Percentiles rank a stretch among this genome's conserved stretches.
Conservation (phyloP, 148 eudicot species). For the Polygonum maritimum region DNA sequence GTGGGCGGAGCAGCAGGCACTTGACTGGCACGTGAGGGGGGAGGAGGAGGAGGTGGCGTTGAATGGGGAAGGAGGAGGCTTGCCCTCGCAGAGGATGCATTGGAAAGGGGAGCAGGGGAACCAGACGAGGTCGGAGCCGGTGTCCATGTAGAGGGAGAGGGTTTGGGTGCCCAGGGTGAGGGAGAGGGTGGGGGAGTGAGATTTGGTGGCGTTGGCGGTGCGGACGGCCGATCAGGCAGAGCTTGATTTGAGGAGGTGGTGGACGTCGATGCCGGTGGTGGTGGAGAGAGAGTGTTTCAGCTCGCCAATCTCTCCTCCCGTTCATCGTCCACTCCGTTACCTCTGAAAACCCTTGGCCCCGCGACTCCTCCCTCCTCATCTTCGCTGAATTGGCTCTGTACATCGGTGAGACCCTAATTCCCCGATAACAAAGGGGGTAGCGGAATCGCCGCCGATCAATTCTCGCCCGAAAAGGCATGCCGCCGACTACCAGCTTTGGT, state of each 20-base stretch:
- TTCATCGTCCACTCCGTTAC: too few species aligned
- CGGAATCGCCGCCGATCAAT: too few species aligned
- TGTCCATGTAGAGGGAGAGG: slow-evolving; percentile 77
- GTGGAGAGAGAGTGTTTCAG: slow-evolving; percentile 54
- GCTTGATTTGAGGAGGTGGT: slow-evolving; percentile 72
- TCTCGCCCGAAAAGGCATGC: too few species aligned
- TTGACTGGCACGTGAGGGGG: slow-evolving; percentile 53
- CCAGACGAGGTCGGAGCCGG: slow-evolving; percentile 89
- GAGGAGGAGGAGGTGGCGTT: slow-evolving; percentile 39
- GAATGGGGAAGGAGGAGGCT: slow-evolving; percentile 35
- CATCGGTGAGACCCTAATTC: too few species aligned
- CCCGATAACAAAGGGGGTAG: too few species aligned
- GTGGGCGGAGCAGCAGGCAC: slow-evolving; percentile 74
- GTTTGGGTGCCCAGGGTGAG: slow-evolving; percentile 53
- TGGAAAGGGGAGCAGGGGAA: slow-evolving; percentile 72
- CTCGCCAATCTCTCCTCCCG: too few species aligned
- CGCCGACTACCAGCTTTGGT: too few species aligned
- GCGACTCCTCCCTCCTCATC: too few species aligned
- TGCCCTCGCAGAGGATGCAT: slow-evolving; percentile 78
- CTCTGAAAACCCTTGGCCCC: too few species aligned
- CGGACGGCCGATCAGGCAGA: slow-evolving; percentile 47
- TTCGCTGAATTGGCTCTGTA: too few species aligned
- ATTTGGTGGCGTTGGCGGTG: slow-evolving; percentile 26
- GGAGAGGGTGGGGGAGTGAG: slow-evolving; percentile 78
- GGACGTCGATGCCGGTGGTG: slow-evolving; percentile 30